Conservation (phyloP, 139 green algal species). For the Chlorella sorokiniana region DNA sequence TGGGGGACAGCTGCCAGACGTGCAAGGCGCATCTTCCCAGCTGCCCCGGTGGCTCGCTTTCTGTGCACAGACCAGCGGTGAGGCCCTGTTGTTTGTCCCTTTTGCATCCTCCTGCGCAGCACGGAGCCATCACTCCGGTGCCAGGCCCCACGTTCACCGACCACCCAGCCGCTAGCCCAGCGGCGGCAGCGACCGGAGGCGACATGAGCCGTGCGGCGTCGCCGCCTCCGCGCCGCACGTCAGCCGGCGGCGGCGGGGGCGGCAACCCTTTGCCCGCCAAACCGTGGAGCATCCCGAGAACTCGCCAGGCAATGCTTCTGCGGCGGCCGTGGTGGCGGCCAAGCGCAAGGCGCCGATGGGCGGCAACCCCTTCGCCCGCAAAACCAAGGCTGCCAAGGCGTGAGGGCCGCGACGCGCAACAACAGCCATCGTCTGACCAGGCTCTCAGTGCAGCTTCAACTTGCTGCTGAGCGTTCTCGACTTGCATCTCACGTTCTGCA, state of each 20-base stretch:
- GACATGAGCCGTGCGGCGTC: constrained; percentile 7
- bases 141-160: constrained; percentile 16
- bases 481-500: too few species aligned
- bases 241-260: not conserved
- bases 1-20: too few species aligned
- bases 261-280: constrained; percentile 18
- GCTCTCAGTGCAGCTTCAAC: not conserved
- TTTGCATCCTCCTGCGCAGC: constrained; percentile 6
- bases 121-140: constrained; percentile 19
- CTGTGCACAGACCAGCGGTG: too few species aligned
- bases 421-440: not conserved
- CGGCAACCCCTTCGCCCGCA: constrained; percentile 45
- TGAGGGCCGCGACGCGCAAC: not conserved
- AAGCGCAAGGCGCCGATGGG: constrained; percentile 38
- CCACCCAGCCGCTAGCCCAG: not conserved
- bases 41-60: too few species aligned
- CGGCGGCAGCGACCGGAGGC: constrained; percentile 5
- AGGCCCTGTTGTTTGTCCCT: not conserved
- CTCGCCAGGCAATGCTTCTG: constrained; percentile 5
- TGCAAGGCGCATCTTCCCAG: too few species aligned
- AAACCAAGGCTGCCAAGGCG: constrained; percentile 18
- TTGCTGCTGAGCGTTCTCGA: too few species aligned
- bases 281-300: not conserved
- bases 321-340: not conserved
- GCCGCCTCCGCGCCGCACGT: too few species aligned